Evolutionary conservation across 2,329 filamentous ascomycete genomes (phyloP).

Genomic region (Aureobasidium sp.): DNA sequence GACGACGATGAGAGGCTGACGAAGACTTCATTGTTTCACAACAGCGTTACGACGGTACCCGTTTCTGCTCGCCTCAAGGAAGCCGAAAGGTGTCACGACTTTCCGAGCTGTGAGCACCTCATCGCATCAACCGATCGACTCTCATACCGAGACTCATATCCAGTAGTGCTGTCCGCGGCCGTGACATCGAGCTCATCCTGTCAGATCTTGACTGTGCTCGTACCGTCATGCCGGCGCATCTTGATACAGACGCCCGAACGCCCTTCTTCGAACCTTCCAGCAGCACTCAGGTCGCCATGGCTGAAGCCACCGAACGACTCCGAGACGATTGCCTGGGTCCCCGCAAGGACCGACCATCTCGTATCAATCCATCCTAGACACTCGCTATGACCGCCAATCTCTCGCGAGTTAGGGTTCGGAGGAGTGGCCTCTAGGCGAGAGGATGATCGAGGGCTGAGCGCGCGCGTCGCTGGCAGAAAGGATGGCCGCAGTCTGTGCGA

Average conservation of each 20-base stretch:
- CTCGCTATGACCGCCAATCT: slow-evolving; percentile 5
- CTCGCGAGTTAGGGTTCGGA: background rate
- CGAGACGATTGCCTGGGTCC: background rate
- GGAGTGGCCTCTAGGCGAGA: background rate
- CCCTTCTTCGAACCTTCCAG: slow-evolving; percentile 1
- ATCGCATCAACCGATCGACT: background rate
- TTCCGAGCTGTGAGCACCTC: background rate
- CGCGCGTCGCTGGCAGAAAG: slow-evolving; percentile 10
- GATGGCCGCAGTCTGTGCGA: slow-evolving; percentile 12
- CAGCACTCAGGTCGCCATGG: slow-evolving; percentile 4
- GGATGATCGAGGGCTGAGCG: background rate
- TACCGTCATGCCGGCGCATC: slow-evolving; percentile 2
- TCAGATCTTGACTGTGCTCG: background rate
- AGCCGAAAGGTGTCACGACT: slow-evolving; percentile 3
- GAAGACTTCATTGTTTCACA: slow-evolving; percentile 11
- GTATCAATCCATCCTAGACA: background rate
- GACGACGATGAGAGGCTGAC: slow-evolving; percentile 1
- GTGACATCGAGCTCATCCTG: background rate
- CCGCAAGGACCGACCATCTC: background rate
- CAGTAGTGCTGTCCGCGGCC: background rate
- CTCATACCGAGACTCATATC: background rate
- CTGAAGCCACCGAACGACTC: slow-evolving; percentile 3
- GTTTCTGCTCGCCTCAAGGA: background rate
- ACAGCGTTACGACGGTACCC: slow-evolving; percentile 13
- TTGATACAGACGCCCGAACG: slow-evolving; percentile 5